Conservation (phyloP, 352 stramenopile species). For the Globisporangium spinosum region DNA sequence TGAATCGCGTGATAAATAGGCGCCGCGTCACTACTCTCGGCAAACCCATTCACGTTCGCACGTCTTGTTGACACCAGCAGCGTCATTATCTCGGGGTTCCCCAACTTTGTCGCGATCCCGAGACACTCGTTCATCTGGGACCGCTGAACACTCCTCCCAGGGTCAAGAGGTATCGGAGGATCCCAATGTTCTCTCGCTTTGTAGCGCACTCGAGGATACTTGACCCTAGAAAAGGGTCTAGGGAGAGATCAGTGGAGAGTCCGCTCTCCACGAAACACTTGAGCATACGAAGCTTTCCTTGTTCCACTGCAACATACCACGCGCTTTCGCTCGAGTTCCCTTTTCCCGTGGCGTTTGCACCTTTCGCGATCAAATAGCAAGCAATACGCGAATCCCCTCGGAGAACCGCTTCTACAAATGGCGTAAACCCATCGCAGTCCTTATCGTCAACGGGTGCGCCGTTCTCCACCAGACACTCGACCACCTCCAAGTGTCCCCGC, state of each 20-base stretch:
- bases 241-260: not conserved
- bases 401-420: not conserved
- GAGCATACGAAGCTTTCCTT: not conserved
- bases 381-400: not conserved
- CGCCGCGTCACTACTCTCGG: not conserved
- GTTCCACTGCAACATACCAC: not conserved
- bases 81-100: not conserved
- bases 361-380: not conserved
- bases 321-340: not conserved
- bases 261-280: not conserved
- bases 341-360: no score
- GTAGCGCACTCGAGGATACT: not conserved
- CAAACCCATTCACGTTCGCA: not conserved
- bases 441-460: not conserved
- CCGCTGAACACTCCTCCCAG: not conserved
- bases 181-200: not conserved
- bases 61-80: not conserved
- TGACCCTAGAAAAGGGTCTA: no score
- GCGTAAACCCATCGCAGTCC: not conserved
- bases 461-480: not conserved
- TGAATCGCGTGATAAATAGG: not conserved
- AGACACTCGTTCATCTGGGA: not conserved
- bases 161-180: not conserved
- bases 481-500: not conserved
- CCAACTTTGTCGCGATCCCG: not conserved